Conservation (phyloP, 2,329 filamentous ascomycete genomes). For the Penicillium glabrum region DNA sequence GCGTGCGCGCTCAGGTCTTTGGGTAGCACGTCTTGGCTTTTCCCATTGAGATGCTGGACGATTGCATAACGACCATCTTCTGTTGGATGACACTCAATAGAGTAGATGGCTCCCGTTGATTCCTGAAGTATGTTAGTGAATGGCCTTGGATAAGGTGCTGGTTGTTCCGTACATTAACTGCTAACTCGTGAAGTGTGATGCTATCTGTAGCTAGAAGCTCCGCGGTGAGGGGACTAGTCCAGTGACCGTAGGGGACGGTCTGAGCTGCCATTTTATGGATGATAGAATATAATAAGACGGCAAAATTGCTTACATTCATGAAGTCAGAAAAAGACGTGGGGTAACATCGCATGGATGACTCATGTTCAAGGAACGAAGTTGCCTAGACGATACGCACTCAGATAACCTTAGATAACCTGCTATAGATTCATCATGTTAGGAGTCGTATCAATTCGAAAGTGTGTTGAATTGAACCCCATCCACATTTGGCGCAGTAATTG, state of each 20-base stretch:
- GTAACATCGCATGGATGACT: neutral
- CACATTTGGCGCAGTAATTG: no score
- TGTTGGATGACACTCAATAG: conserved; percentile 36
- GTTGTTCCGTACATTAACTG: conserved; percentile 25
- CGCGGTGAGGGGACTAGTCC: conserved; percentile 41
- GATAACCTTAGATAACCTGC: no score
- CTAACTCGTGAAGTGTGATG: conserved; percentile 33
- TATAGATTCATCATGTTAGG: no score
- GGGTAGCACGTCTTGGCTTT: conserved; percentile 45
- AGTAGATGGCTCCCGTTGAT: conserved; percentile 31
- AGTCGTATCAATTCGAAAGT: no score
- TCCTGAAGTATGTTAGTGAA: conserved; percentile 16
- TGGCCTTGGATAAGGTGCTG: neutral
- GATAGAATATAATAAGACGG: neutral
- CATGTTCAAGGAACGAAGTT: neutral
- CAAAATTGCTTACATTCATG: neutral
- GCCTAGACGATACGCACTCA: neutral
- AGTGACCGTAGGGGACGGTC: conserved; percentile 36
- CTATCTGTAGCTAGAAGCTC: conserved; percentile 34
- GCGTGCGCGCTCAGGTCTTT: conserved; percentile 46
- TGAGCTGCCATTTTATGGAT: neutral
- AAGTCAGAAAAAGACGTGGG: neutral
- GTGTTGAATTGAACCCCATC: no score
- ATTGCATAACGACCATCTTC: conserved; percentile 47
- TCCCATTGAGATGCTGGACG: conserved; percentile 40